phyloP scores from a whole-genome alignment of 371 early-diverging fungal genomes.

The Funneliformis caledonium region DNA sequence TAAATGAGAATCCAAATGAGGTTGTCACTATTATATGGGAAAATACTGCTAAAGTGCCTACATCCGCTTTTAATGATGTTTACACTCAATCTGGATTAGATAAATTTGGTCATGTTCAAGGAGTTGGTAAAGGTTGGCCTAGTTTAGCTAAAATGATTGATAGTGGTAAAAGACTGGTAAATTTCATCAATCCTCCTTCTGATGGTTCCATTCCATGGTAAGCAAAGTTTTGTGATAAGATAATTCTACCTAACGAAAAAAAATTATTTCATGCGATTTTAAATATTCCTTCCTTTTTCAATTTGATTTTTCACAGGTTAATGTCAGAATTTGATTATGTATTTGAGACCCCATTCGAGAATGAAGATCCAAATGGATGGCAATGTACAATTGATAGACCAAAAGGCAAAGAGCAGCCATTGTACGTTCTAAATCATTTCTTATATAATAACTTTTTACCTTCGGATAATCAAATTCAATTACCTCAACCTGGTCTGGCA shows the following conservation, averaged over 20 bases:
- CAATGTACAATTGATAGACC: constrained; percentile 64
- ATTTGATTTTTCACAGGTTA: constrained; percentile 43
- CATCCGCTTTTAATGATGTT: constrained; percentile 54
- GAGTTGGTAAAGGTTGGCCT: constrained; percentile 63
- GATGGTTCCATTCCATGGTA: constrained; percentile 68
- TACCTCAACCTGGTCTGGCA: constrained; percentile 60
- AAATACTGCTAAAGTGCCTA: constrained; percentile 56
- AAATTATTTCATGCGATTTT: too few relatives aligned
- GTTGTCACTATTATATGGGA: constrained; percentile 77
- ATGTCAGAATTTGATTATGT: constrained; percentile 59
- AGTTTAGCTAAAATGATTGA: constrained; percentile 67
- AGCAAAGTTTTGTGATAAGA: too few relatives aligned
- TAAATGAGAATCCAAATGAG: constrained; percentile 68
- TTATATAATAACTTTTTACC: constrained; percentile 52
- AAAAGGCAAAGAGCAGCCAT: constrained; percentile 46
- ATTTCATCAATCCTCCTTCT: constrained; percentile 63
- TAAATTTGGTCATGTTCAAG: constrained; percentile 53
- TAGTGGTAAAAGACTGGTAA: constrained; percentile 68
- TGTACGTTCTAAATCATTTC: constrained; percentile 70
- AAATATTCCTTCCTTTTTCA: background rate
- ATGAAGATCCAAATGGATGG: constrained; percentile 46
- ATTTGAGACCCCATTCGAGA: constrained; percentile 64
- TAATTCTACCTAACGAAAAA: too few relatives aligned
- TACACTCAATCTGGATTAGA: constrained; percentile 65
- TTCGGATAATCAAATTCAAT: constrained; percentile 43